Percentiles rank a stretch among this genome's conserved stretches.
Evolutionary conservation across 352 stramenopile genomes (phyloP).

Genomic region (Phytophthora megakarya): DNA sequence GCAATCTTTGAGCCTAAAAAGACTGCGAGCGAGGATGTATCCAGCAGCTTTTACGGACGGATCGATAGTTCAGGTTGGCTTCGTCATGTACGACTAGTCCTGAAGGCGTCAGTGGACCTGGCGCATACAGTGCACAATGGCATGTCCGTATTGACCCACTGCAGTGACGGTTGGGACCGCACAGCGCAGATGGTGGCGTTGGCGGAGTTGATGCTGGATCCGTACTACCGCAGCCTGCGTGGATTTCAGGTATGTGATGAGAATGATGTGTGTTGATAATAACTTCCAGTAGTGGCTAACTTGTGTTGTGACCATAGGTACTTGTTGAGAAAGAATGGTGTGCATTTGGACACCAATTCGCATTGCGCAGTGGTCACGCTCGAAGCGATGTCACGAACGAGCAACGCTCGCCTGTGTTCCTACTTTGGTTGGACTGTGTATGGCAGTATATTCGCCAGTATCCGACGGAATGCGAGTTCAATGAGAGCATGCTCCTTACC

Average conservation of each 20-base stretch:
- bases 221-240: constrained; percentile 96
- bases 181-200: constrained; percentile 96
- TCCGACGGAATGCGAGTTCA: constrained; percentile 98
- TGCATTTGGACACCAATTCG: constrained; percentile 98
- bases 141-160: constrained; percentile 97
- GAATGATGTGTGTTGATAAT: not conserved
- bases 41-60: constrained; percentile 83
- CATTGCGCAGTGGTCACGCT: constrained; percentile 92
- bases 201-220: constrained; percentile 97
- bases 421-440: constrained; percentile 98
- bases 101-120: constrained; percentile 93
- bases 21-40: constrained; percentile 77
- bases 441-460: constrained; percentile 97
- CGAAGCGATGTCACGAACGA: constrained; percentile 89
- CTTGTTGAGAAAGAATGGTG: constrained; percentile 99
- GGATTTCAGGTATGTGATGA: constrained; percentile 97
- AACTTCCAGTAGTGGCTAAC: not conserved
- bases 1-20: constrained; percentile 79
- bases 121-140: constrained; percentile 94
- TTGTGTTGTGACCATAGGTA: constrained; percentile 26
- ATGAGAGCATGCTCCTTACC: constrained; percentile 89
- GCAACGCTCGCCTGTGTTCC: constrained; percentile 97
- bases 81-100: constrained; percentile 92
- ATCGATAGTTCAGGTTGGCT: constrained; percentile 97
- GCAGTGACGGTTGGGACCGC: constrained; percentile 99